Conservation (phyloP, 352 stramenopile genomes). For the Pythium volutum region DNA sequence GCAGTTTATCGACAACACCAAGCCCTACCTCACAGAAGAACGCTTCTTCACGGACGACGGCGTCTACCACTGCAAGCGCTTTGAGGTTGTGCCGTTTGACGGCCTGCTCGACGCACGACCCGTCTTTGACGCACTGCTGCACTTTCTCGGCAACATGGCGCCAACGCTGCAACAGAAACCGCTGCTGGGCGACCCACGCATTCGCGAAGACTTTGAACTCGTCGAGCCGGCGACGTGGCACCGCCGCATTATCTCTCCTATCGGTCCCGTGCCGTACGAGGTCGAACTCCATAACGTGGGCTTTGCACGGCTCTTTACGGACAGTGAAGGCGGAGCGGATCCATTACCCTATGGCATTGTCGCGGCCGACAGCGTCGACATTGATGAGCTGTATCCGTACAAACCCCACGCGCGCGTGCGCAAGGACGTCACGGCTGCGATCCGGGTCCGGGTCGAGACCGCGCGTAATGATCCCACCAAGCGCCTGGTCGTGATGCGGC, state of each 20-base stretch:
- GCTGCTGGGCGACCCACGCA: constrained; percentile 39
- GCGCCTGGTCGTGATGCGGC: constrained; percentile 6
- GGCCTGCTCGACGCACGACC: constrained; percentile 35
- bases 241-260: constrained; percentile 37
- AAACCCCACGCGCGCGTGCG: constrained; percentile 22
- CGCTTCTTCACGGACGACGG: constrained; percentile 16
- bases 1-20: constrained; percentile 15
- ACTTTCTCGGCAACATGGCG: constrained; percentile 44
- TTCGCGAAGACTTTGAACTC: constrained; percentile 48
- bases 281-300: constrained; percentile 24
- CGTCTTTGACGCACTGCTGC: constrained; percentile 46
- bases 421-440: constrained; percentile 25
- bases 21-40: constrained; percentile 15
- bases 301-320: constrained; percentile 29
- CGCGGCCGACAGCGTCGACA: neutral
- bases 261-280: neutral
- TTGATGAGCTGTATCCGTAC: constrained; percentile 36
- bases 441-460: neutral
- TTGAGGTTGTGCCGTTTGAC: constrained; percentile 44
- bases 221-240: constrained; percentile 32
- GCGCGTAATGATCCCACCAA: neutral
- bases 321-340: no score
- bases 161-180: no score
- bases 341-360: constrained; percentile 21
- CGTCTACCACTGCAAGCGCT: constrained; percentile 17